Evolutionary conservation across 2,329 filamentous ascomycete genomes (phyloP).

Genomic region (Fusarium clavum): DNA sequence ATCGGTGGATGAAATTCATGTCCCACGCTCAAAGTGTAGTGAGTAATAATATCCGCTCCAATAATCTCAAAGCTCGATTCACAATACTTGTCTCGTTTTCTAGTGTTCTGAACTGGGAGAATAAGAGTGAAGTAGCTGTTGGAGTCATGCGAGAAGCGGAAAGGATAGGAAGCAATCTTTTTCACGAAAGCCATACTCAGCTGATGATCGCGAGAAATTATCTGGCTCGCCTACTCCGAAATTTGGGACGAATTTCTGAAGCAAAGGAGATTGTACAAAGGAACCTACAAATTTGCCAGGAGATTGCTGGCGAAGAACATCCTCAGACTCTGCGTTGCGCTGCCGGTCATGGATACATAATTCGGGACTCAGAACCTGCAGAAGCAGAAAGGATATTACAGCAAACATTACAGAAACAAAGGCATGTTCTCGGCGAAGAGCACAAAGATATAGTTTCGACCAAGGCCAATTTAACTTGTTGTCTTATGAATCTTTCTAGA

Average conservation of each 20-base stretch:
- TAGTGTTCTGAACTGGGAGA: fast-evolving
- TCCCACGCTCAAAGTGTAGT: background rate
- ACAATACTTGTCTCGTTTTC: fast-evolving
- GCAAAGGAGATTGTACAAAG: fast-evolving
- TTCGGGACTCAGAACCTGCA: background rate
- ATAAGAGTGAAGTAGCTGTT: fast-evolving
- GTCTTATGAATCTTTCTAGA: fast-evolving
- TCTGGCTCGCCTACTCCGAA: fast-evolving
- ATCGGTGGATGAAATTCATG: fast-evolving
- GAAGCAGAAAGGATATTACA: background rate
- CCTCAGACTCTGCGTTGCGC: too few species aligned
- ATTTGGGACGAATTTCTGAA: fast-evolving
- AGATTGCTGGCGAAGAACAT: fast-evolving
- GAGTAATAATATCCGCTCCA: fast-evolving
- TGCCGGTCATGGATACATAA: fast-evolving
- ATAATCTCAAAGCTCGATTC: fast-evolving
- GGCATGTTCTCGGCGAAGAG: fast-evolving
- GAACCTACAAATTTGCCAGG: too few species aligned
- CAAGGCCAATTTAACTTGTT: too few species aligned
- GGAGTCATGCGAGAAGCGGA: too few species aligned
- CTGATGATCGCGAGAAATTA: fast-evolving
- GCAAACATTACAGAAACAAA: background rate
- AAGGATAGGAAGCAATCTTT: fast-evolving
- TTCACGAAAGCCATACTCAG: fast-evolving
- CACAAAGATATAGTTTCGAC: fast-evolving